These are phyloP conservation scores for Aureococcus anophagefferens DNA, from an alignment of 108 stramenopile species.

Conservation along the genomic window DNA sequence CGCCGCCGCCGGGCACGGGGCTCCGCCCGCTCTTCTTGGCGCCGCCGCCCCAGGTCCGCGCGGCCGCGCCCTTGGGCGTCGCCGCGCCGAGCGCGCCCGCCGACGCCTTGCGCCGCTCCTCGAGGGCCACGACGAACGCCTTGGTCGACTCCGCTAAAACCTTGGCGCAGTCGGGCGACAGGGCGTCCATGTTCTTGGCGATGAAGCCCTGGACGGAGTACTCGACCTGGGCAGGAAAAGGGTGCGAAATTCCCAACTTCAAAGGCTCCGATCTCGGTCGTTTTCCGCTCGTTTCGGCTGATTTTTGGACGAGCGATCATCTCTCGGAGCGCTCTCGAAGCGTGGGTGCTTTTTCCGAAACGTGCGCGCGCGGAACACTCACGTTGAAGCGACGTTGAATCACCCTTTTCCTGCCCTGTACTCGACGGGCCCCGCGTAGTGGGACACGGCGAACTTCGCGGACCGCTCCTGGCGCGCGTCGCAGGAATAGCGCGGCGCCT, in stretches of 20 bases:
- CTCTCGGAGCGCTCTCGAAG: no score
- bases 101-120: slow-evolving; percentile 48
- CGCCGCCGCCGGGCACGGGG: neutral
- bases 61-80: neutral
- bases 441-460: slow-evolving; percentile 68
- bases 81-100: slow-evolving; percentile 29
- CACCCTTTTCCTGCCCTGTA: no score
- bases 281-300: no score
- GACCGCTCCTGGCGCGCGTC: slow-evolving; percentile 52
- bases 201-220: slow-evolving; percentile 88
- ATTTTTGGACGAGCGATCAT: no score
- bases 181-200: slow-evolving; percentile 94
- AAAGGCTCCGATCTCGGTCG: no score
- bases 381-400: no score
- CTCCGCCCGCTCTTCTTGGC: no score
- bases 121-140: slow-evolving; percentile 64
- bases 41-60: neutral
- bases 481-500: slow-evolving; percentile 5
- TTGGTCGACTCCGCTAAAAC: slow-evolving; percentile 71
- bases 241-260: no score
- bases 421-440: slow-evolving; percentile 89
- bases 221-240: no score
- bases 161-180: slow-evolving; percentile 73
- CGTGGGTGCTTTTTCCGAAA: no score
- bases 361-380: no score